Conservation (phyloP, 1,284 basidiomycete genomes). For the Trichosporon coremiiforme region DNA sequence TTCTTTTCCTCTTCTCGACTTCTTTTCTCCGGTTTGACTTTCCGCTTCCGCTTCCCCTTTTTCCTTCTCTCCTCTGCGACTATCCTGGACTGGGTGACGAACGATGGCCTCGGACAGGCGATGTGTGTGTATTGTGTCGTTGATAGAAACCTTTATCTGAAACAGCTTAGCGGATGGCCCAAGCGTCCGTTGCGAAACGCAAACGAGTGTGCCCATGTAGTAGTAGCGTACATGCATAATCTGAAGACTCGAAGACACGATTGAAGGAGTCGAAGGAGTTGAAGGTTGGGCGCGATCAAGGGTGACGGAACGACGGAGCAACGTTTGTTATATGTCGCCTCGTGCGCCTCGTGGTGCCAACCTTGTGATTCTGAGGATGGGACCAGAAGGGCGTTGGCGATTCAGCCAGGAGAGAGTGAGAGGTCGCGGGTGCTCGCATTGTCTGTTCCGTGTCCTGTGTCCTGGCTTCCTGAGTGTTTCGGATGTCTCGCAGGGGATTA, state of each 20-base stretch:
- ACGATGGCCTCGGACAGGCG: not conserved
- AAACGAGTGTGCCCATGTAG: conserved; percentile 3
- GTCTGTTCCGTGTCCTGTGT: no score
- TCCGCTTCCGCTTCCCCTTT: not conserved
- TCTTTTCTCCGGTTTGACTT: not conserved
- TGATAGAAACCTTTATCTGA: not conserved
- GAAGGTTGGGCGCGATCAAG: no score
- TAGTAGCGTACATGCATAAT: conserved; percentile 14
- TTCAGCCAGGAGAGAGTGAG: no score
- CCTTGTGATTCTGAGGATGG: not conserved
- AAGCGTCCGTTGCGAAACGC: not conserved
- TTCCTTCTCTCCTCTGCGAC: not conserved
- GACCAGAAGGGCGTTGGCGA: no score
- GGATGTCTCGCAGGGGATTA: not conserved
- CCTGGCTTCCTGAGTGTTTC: not conserved
- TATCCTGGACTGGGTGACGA: conserved; percentile 6
- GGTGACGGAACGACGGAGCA: not conserved
- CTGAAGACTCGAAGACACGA: not conserved
- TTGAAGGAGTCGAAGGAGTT: no score
- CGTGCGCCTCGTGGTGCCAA: not conserved
- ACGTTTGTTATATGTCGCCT: conserved; percentile 1
- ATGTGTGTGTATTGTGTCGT: conserved; percentile 3
- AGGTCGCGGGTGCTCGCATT: no score
- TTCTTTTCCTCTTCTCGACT: not conserved
- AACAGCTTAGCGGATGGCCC: not conserved